Evolutionary conservation across 2,329 filamentous ascomycete species (phyloP), one percentile per base, ranked within the genome.

Genomic region (Alternaria sp.): DNA sequence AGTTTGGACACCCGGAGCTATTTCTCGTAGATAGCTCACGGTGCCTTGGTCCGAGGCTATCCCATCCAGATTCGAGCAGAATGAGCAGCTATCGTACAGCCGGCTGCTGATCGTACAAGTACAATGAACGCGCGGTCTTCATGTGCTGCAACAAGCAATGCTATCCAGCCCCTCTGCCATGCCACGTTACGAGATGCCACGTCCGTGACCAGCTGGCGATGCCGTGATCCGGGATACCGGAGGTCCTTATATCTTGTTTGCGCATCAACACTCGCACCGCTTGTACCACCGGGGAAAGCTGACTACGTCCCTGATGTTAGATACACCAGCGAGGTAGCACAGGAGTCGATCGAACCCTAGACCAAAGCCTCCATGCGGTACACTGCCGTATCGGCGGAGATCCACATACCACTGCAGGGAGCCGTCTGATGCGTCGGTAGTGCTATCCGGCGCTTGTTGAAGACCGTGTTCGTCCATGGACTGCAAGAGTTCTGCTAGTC

Each of bases 281-380:
- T 86, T 80, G 80, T 84, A 69, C 86, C 86, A 94, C 71, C 94
- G 88, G 51, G 94, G 94, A 76, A 97, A 97, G 26, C 92, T 88
- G 59, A 96, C 91, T 23, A 93, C 88, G 79, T 97, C 94, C 76
- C 93, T 88, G 73, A 97, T 88, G 71, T 92, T 97, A 68, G 88
- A 86, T 43, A 95, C 89, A 10, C 93, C 93, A 30, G 91, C 88
- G 59, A 97, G 84, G 81, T 97, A 97, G 75, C 91, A 90, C 71
- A 97, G 81, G 67, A 97, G 86, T 59, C 94, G 88, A 83, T 97
- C 94, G 76, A 97, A 96, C 9, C 94, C 94, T 60, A 97, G 80
- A 3, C 94, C 94, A 77, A 97, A 97, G 1, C 94, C 94, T 45
- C 94, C 94, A 74, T 97, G 94, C 36, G 93, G 93, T 59, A 93